Evolutionary conservation across 2,329 filamentous ascomycete species (phyloP).

Genomic region (Fusarium citri): DNA sequence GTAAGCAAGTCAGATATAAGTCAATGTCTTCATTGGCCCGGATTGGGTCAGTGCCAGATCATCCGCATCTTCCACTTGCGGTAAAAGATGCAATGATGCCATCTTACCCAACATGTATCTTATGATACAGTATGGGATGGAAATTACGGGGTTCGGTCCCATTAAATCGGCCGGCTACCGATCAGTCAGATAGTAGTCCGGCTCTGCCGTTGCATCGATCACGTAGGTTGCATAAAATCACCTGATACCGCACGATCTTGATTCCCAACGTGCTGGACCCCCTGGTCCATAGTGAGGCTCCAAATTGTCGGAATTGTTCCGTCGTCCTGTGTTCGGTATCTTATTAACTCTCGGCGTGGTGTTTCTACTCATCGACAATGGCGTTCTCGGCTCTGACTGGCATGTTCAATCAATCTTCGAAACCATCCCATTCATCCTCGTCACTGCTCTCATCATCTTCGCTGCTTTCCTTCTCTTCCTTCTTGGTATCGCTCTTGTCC

Average conservation of each 20-base stretch:
- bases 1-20: background rate
- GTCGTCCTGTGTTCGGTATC: background rate
- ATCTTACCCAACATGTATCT: background rate
- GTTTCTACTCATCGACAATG: background rate
- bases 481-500: slow-evolving; percentile 34
- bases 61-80: slow-evolving; percentile 3
- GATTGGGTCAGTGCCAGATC: slow-evolving; percentile 1
- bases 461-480: slow-evolving; percentile 29
- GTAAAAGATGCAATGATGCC: background rate
- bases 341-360: background rate
- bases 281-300: background rate
- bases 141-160: slow-evolving; percentile 29
- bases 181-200: slow-evolving; percentile 1
- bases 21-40: background rate
- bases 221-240: slow-evolving; percentile 26
- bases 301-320: background rate
- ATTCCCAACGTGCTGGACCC: slow-evolving; percentile 4
- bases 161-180: slow-evolving; percentile 11
- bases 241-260: slow-evolving; percentile 15
- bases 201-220: background rate
- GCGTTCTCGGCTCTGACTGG: slow-evolving; percentile 4
- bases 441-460: slow-evolving; percentile 21
- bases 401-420: slow-evolving; percentile 39
- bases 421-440: slow-evolving; percentile 44
- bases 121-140: background rate